Conservation (phyloP, 2,329 filamentous ascomycete genomes). For the Aureobasidium sp. region DNA sequence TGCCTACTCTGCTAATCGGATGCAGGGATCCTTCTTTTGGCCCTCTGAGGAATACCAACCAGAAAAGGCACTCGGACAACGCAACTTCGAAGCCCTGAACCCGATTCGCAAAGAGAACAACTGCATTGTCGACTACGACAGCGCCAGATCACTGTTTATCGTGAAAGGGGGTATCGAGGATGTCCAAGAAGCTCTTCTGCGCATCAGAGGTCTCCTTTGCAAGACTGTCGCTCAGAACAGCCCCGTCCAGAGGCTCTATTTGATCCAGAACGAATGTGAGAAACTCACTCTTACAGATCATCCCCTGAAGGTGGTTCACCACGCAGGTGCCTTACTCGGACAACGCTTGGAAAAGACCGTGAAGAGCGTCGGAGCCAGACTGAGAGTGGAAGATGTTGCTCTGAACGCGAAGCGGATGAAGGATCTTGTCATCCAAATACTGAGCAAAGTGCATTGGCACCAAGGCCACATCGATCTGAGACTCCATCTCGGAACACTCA, state of each 20-base stretch:
- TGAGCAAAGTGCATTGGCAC: conserved; percentile 27
- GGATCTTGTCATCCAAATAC: conserved; percentile 17
- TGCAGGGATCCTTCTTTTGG: conserved; percentile 34
- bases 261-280: conserved; percentile 18
- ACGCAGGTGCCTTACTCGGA: conserved; percentile 13
- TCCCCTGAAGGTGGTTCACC: neutral
- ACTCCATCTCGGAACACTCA: conserved; percentile 28
- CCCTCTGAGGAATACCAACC: conserved; percentile 34
- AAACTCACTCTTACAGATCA: neutral
- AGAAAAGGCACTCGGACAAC: conserved; percentile 31
- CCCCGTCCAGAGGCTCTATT: conserved; percentile 19
- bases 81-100: conserved; percentile 37
- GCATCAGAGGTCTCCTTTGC: conserved; percentile 28
- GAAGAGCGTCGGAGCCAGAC: neutral
- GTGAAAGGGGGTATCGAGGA: conserved; percentile 22
- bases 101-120: conserved; percentile 31
- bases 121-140: conserved; percentile 34
- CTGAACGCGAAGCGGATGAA: neutral
- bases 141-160: conserved; percentile 21
- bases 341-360: neutral
- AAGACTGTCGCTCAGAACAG: conserved; percentile 28
- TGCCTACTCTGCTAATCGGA: neutral
- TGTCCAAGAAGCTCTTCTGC: conserved; percentile 26
- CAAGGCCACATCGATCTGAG: conserved; percentile 27
- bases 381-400: neutral